Conservation (phyloP, 1,139 yeast species). For the Meyerozyma athensensis region DNA sequence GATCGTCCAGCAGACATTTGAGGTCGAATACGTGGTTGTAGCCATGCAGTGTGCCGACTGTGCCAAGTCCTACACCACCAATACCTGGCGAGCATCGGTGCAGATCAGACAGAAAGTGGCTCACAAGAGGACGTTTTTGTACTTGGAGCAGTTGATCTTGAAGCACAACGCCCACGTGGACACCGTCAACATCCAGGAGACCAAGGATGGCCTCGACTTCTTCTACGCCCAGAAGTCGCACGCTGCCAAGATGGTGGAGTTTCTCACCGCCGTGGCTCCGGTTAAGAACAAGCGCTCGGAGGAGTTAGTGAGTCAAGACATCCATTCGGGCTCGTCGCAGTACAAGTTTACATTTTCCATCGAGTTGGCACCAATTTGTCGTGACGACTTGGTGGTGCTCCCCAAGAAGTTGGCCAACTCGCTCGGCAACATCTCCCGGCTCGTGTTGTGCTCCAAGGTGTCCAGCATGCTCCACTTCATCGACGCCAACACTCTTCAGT, state of each 20-base stretch:
- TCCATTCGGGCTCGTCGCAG: conserved; percentile 82
- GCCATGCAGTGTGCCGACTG: conserved; percentile 99
- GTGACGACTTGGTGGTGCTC: conserved; percentile 89
- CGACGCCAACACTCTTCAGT: conserved; percentile 78
- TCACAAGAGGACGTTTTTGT: conserved; percentile 93
- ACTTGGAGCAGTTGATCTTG: conserved; percentile 89
- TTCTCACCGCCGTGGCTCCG: conserved; percentile 84
- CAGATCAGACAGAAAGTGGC: conserved; percentile 97
- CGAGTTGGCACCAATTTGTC: conserved; percentile 95
- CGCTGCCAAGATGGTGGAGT: conserved; percentile 91
- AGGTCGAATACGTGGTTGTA: conserved; percentile 87
- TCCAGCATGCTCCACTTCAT: conserved; percentile 80
- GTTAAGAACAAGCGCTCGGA: conserved; percentile 79
- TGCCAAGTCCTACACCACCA: conserved; percentile 92
- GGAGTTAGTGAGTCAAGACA: conserved; percentile 87
- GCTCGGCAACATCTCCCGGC: conserved; percentile 76
- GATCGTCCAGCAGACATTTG: conserved; percentile 90
- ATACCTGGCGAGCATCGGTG: conserved; percentile 96
- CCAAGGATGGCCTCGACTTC: conserved; percentile 93
- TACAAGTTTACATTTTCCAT: conserved; percentile 91
- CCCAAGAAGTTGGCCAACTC: conserved; percentile 83
- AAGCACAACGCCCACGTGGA: conserved; percentile 93
- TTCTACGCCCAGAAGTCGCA: conserved; percentile 85
- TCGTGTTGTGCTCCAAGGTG: conserved; percentile 81
- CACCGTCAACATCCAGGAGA: conserved; percentile 87